Evolutionary conservation across 305 asterid species (phyloP).

Genomic region (Fraxinus velutina): DNA sequence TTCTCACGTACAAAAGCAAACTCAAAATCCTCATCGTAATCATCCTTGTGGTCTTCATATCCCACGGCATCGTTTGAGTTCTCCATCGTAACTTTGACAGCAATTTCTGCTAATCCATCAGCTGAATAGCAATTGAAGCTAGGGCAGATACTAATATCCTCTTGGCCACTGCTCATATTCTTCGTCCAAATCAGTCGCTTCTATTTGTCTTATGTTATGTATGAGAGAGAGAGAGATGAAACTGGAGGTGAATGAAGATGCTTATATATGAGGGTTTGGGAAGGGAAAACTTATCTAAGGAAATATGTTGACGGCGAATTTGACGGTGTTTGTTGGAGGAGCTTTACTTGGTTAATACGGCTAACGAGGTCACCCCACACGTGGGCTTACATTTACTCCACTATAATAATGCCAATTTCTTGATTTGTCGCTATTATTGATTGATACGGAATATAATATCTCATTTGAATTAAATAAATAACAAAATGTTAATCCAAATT

Average conservation of each 20-base stretch:
- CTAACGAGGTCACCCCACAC: constrained; percentile 17
- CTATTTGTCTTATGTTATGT: not conserved
- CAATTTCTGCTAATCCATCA: constrained; percentile 40
- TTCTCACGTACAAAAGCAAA: constrained; percentile 37
- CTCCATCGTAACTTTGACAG: constrained; percentile 38
- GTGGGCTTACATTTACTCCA: constrained; percentile 29
- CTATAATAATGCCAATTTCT: not conserved
- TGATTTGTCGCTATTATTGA: not conserved
- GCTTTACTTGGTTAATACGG: not conserved
- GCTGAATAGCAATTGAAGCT: constrained; percentile 61
- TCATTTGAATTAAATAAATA: not conserved
- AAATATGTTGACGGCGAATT: constrained; percentile 5
- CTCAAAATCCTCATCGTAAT: constrained; percentile 42
- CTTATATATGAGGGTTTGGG: constrained; percentile 24
- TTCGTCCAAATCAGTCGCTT: not conserved
- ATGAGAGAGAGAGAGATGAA: not conserved
- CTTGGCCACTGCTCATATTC: constrained; percentile 23
- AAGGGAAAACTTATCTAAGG: not conserved
- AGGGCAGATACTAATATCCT: constrained; percentile 31
- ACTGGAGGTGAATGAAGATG: constrained; percentile 8
- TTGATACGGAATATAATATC: not conserved
- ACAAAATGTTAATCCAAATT: not conserved
- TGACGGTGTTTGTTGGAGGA: not conserved
- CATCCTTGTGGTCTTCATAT: not conserved
- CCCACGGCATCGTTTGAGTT: not conserved